Base-by-base conservation (phyloP, 805 yeast genomes). In the Saccharomycopsis selenospora region DNA sequence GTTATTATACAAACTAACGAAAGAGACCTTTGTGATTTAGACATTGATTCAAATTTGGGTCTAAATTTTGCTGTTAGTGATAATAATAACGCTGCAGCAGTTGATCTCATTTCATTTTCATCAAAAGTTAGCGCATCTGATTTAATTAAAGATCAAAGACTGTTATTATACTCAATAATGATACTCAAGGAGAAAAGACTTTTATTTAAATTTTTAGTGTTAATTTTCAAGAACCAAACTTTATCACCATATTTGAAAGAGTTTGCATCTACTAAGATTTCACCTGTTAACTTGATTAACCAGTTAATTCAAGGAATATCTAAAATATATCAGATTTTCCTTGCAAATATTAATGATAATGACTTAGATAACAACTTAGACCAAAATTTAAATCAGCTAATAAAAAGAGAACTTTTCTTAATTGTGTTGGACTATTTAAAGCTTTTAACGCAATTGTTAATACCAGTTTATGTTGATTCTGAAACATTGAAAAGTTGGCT, bases 401-500 rank as follows among this genome's bases (percentile, higher is more conserved):
- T 48, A 7, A 42, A 28, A 51, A 51, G 25, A 51, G 81, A 67
- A 54, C 57, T 53, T 25, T 54, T 66, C 2, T 61, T 63, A 42
- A 66, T 61, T 43, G 61, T 64, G 6, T 61, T 57, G 30, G 74
- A 63, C 46, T 59, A 62, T 24, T 62, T 64, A 53, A 73, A 64
- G 55, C 68, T 65, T 7, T 60, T 69, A 18, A 61, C 66, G 4
- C 75, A 74, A 36, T 45, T 72, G 5, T 53, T 74, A 10, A 56
- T 71, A 14, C 65, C 72, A 40, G 70, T 72, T 36, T 59, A 66
- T 3, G 59, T 65, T 4, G 56, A 64, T 3, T 60, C 64, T 2
- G 43, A 57, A 1, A 66, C 71, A 2, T 70, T 75, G 2, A 43
- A 59, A 1, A 56, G 64, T 7, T 85, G 93, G 93, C 81, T 82